Evolutionary conservation across 2,329 filamentous ascomycete species (phyloP).

Genomic region (Diaporthe sp.): DNA sequence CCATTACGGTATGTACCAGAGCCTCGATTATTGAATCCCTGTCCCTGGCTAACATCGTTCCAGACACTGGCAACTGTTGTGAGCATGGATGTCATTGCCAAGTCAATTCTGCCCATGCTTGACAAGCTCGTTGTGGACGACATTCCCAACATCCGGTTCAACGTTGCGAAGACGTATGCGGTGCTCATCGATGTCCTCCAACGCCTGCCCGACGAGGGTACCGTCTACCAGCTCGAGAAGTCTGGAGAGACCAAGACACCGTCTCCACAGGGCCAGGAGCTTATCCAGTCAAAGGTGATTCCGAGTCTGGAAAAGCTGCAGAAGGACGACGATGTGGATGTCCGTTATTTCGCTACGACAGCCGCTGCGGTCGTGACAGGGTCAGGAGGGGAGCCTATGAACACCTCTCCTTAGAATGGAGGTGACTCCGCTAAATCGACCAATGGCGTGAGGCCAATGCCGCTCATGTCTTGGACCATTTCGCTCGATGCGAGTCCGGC

Average conservation of each 20-base stretch:
- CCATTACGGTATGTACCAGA: slow-evolving; percentile 84
- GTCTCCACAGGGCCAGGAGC: slow-evolving; percentile 80
- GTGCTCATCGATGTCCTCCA: slow-evolving; percentile 93
- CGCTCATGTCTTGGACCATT: slow-evolving; percentile 10
- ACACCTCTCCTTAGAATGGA: slow-evolving; percentile 77
- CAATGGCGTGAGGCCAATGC: neutral
- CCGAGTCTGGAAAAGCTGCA: slow-evolving; percentile 95
- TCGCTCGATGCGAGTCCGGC: slow-evolving; percentile 31
- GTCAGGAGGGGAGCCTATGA: slow-evolving; percentile 71
- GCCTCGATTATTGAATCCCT: slow-evolving; percentile 46
- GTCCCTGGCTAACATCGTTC: slow-evolving; percentile 11
- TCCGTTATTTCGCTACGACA: slow-evolving; percentile 96
- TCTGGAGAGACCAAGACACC: slow-evolving; percentile 73
- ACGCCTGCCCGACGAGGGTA: slow-evolving; percentile 89
- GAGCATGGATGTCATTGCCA: slow-evolving; percentile 91
- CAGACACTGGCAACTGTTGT: slow-evolving; percentile 95
- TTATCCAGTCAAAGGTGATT: slow-evolving; percentile 88
- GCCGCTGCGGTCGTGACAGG: slow-evolving; percentile 76
- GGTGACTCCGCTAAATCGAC: slow-evolving; percentile 45
- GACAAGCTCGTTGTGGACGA: slow-evolving; percentile 94
- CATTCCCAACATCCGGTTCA: slow-evolving; percentile 99
- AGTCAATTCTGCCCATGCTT: slow-evolving; percentile 95
- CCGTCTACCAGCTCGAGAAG: slow-evolving; percentile 88
- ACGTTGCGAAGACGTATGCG: slow-evolving; percentile 97
- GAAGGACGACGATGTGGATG: slow-evolving; percentile 97